These are phyloP conservation scores for Plasmodium fragile DNA, from an alignment of 169 alveolate species.

Conservation along the genomic window DNA sequence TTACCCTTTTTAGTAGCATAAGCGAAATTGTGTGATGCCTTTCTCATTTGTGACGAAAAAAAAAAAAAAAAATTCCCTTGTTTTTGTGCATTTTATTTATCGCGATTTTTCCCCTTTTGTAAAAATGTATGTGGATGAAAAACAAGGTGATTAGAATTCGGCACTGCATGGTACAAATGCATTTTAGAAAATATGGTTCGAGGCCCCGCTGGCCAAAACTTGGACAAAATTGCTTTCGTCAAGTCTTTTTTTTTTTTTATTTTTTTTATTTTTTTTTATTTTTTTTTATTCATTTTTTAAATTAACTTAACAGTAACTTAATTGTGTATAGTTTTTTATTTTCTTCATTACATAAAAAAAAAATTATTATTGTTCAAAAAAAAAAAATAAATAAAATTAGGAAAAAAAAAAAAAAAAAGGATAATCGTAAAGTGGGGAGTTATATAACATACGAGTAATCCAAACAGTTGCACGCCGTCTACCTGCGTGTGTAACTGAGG, in stretches of 20 bases:
- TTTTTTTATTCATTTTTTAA: neutral
- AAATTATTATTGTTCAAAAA: slow-evolving; percentile 4
- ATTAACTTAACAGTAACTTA: neutral
- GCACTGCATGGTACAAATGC: neutral
- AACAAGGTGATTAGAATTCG: neutral
- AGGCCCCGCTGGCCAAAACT: neutral
- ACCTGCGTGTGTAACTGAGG: slow-evolving; percentile 38
- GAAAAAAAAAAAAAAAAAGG: neutral
- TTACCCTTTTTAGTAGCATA: neutral
- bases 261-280: neutral
- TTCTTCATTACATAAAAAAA: neutral
- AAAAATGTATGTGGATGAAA: neutral
- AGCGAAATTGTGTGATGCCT: neutral
- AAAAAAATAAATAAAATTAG: neutral
- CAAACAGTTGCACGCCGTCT: slow-evolving; percentile 1
- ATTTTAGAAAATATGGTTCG: neutral
- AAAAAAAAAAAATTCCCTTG: neutral
- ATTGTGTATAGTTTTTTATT: neutral
- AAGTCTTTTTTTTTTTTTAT: neutral
- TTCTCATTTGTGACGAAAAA: neutral
- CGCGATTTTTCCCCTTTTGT: neutral
- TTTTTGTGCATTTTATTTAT: neutral
- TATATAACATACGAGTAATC: neutral
- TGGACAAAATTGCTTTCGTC: neutral
- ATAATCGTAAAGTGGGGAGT: neutral